phyloP scores from a whole-genome alignment of 371 early-diverging fungal genomes.

The Actinomucor elegans region DNA sequence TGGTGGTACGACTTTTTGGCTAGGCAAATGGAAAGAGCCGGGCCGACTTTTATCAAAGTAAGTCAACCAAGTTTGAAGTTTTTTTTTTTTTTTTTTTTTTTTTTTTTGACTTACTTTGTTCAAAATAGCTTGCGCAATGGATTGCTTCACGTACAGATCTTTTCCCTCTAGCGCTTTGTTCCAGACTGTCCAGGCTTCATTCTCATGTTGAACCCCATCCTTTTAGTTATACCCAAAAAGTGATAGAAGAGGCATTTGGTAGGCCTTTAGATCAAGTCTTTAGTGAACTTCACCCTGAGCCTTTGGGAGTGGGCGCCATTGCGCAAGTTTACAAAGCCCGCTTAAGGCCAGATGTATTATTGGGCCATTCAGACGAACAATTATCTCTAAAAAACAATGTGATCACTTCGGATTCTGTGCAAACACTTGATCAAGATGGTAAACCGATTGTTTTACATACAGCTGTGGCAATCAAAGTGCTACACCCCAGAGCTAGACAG shows the following conservation, averaged over 20 bases:
- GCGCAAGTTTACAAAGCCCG: conserved; percentile 88
- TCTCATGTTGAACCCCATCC: conserved; percentile 80
- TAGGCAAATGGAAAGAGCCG: conserved; percentile 79
- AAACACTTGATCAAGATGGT: conserved; percentile 24
- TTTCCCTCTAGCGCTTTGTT: conserved; percentile 79
- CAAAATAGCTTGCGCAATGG: conserved; percentile 96
- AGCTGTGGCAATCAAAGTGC: conserved; percentile 89
- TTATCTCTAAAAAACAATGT: conserved; percentile 25
- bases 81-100: conserved; percentile 6
- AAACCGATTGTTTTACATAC: conserved; percentile 45
- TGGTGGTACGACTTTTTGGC: conserved; percentile 87
- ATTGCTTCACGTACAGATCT: conserved; percentile 92
- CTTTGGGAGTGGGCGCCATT: conserved; percentile 94
- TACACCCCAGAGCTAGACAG: conserved; percentile 80
- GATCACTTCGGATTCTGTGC: conserved; percentile 36
- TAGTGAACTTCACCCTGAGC: conserved; percentile 68
- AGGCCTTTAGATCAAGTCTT: conserved; percentile 72
- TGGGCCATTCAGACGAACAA: conserved; percentile 14
- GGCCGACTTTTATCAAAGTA: conserved; percentile 94
- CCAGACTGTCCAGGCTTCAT: conserved; percentile 79
- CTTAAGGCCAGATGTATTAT: conserved; percentile 50
- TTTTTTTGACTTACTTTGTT: too few species aligned
- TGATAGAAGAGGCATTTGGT: conserved; percentile 66
- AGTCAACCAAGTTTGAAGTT: not conserved
- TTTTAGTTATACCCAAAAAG: conserved; percentile 61